Percentiles rank a stretch among this genome's conserved stretches.
Conservation (phyloP, 768 basidiomycete genomes). For the Coprinellus aureogranulatus region DNA sequence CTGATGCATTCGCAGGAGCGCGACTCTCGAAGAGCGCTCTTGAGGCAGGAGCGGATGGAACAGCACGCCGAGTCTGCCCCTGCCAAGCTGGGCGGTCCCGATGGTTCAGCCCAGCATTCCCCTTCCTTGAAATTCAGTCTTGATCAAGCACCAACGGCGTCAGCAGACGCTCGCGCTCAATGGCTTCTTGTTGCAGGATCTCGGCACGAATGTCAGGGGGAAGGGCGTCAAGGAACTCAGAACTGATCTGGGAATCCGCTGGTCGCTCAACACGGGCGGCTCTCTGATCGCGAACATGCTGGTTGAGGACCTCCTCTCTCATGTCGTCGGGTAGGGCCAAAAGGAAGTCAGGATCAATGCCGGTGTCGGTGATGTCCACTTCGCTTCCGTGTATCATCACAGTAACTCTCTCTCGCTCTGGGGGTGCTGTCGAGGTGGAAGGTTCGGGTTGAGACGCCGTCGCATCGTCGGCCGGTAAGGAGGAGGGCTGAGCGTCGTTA, state of each 20-base stretch:
- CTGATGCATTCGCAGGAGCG: too few relatives aligned
- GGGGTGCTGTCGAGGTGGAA: slow-evolving; percentile 13
- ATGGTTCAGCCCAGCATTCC: slow-evolving; percentile 26
- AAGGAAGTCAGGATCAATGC: slow-evolving; percentile 96
- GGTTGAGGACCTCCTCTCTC: slow-evolving; percentile 96
- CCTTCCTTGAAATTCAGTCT: slow-evolving; percentile 30
- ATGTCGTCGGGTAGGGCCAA: slow-evolving; percentile 98
- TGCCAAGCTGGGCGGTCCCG: slow-evolving; percentile 42
- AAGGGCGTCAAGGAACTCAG: slow-evolving; percentile 93
- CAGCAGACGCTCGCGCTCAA: slow-evolving; percentile 64
- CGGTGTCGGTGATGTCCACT: slow-evolving; percentile 97
- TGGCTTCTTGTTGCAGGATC: slow-evolving; percentile 90
- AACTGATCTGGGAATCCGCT: slow-evolving; percentile 84
- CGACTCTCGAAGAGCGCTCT: too few relatives aligned
- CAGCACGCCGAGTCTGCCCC: slow-evolving; percentile 46
- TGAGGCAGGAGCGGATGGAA: not conserved
- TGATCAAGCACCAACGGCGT: slow-evolving; percentile 19
- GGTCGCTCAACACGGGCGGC: slow-evolving; percentile 73
- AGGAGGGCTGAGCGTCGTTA: slow-evolving; percentile 31
- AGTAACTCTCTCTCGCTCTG: slow-evolving; percentile 65
- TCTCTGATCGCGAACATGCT: slow-evolving; percentile 91
- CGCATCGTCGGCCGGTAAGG: slow-evolving; percentile 20
- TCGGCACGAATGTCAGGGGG: slow-evolving; percentile 97
- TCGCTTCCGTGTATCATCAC: slow-evolving; percentile 89
- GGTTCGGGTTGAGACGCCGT: slow-evolving; percentile 51